A percentile compares a stretch with the other conserved stretches of the same genome.
These are phyloP conservation scores for Xylaria digitata DNA, from an alignment of 2,329 filamentous ascomycete genomes.

Conservation along the genomic window DNA sequence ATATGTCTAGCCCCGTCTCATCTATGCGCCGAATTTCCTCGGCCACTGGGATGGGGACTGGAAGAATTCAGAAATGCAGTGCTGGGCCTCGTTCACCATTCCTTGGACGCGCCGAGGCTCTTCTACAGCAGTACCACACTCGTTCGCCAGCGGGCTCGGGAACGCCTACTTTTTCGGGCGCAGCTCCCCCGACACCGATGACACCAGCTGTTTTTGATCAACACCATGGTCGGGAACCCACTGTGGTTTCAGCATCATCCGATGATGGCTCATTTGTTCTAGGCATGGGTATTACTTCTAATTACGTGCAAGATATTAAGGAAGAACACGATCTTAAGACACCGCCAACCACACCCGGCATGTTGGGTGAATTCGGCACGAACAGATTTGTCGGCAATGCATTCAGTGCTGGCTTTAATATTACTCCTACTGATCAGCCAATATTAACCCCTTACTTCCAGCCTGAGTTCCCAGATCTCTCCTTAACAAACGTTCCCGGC, in stretches of 20 bases:
- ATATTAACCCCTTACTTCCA: constrained; percentile 62
- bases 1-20: constrained; percentile 56
- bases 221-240: constrained; percentile 54
- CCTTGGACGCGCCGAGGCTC: constrained; percentile 59
- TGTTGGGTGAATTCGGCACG: constrained; percentile 56
- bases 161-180: constrained; percentile 53
- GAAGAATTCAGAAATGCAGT: constrained; percentile 57
- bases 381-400: constrained; percentile 54
- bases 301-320: constrained; percentile 45
- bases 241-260: constrained; percentile 53
- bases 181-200: constrained; percentile 62
- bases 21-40: constrained; percentile 66
- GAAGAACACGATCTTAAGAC: constrained; percentile 62
- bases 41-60: constrained; percentile 56
- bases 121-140: constrained; percentile 57
- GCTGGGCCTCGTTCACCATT: constrained; percentile 57
- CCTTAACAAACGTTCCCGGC: constrained; percentile 55
- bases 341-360: constrained; percentile 64
- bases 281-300: constrained; percentile 41
- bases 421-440: constrained; percentile 58
- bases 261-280: constrained; percentile 54
- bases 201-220: constrained; percentile 58
- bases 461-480: constrained; percentile 58
- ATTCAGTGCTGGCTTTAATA: constrained; percentile 42
- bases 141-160: constrained; percentile 56